Evolutionary conservation across 2,329 filamentous ascomycete species (phyloP).

Genomic region (Penicillium sp.): DNA sequence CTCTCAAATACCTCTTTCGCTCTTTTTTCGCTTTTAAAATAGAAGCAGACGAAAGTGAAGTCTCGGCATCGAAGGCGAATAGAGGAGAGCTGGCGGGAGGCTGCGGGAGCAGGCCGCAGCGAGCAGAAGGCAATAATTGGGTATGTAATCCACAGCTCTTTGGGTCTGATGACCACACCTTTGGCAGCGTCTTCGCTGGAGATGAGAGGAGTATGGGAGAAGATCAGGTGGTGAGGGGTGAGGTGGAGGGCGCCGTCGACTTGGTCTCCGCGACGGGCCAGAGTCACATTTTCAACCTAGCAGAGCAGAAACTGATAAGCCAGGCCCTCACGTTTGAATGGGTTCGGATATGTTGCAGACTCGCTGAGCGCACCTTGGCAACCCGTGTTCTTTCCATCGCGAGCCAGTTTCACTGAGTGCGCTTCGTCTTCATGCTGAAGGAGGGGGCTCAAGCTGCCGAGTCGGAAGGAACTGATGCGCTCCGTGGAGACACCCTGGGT

Average conservation of each 20-base stretch:
- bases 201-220: slow-evolving; percentile 49
- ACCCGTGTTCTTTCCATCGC: slow-evolving; percentile 43
- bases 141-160: slow-evolving; percentile 89
- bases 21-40: slow-evolving; percentile 66
- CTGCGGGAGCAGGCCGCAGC: slow-evolving; percentile 65
- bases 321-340: neutral
- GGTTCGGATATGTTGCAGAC: neutral
- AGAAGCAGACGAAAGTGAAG: slow-evolving; percentile 89
- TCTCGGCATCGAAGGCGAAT: slow-evolving; percentile 87
- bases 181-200: slow-evolving; percentile 37
- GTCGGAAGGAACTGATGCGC: neutral
- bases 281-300: slow-evolving; percentile 52
- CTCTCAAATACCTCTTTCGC: slow-evolving; percentile 84
- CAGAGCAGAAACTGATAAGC: neutral
- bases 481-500: neutral
- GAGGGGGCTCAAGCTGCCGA: slow-evolving; percentile 6
- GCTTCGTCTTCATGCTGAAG: slow-evolving; percentile 29
- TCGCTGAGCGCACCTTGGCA: slow-evolving; percentile 33
- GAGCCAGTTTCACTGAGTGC: slow-evolving; percentile 26
- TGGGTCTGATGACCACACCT: slow-evolving; percentile 42
- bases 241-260: slow-evolving; percentile 57
- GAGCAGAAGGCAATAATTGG: slow-evolving; percentile 81
- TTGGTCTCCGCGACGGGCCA: slow-evolving; percentile 52
- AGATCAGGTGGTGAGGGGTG: slow-evolving; percentile 59
- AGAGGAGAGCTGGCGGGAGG: slow-evolving; percentile 66